These are phyloP conservation scores for Fraxinus nigra DNA, from an alignment of 305 asterid species.

Conservation along the genomic window DNA sequence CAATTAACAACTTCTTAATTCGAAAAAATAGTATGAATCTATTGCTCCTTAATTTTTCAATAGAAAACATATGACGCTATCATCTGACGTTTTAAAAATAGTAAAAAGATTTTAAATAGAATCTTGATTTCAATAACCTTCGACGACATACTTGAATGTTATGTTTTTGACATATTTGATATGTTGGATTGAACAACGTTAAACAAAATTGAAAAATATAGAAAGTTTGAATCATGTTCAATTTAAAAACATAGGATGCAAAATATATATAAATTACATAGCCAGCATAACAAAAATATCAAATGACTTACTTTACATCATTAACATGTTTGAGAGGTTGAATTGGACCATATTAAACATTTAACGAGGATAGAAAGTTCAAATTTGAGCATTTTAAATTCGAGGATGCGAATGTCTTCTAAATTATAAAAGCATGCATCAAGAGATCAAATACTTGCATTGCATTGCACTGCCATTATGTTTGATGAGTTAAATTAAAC, in stretches of 20 bases:
- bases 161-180: neutral
- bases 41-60: neutral
- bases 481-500: neutral
- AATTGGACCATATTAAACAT: neutral
- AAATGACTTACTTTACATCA: neutral
- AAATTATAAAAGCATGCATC: neutral
- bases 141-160: neutral
- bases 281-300: too few species aligned
- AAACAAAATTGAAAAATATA: too few species aligned
- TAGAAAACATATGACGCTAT: neutral
- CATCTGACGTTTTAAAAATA: neutral
- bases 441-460: neutral
- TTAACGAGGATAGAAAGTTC: neutral
- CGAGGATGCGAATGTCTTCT: neutral
- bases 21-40: neutral
- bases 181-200: neutral
- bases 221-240: neutral
- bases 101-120: neutral
- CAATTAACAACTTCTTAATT: neutral
- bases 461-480: neutral
- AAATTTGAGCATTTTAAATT: neutral
- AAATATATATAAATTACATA: neutral
- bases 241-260: neutral
- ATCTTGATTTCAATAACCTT: neutral
- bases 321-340: neutral